Evolutionary conservation across 164 flowering plant genomes (phyloP).

Genomic region (Malania oleifera): DNA sequence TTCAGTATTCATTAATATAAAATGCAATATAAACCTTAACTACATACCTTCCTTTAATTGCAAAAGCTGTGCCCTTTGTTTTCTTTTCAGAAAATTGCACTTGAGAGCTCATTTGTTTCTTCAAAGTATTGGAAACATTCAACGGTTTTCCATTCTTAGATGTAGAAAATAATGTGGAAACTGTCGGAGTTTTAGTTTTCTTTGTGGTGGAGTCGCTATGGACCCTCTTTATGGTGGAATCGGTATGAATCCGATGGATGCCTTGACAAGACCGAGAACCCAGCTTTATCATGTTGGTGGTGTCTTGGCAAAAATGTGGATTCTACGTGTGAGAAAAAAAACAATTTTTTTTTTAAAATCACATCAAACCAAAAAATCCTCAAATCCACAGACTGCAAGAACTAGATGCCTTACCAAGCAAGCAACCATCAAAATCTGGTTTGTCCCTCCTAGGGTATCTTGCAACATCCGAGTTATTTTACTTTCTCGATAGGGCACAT

Average conservation of each 20-base stretch:
- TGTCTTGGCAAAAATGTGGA: slow-evolving; percentile 57
- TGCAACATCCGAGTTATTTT: slow-evolving; percentile 63
- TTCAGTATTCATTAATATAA: neutral
- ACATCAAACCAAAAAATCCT: neutral
- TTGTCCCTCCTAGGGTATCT: slow-evolving; percentile 56
- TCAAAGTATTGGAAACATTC: slow-evolving; percentile 22
- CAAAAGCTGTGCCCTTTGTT: slow-evolving; percentile 3
- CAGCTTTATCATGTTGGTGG: slow-evolving; percentile 37
- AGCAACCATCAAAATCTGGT: slow-evolving; percentile 39
- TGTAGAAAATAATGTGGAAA: slow-evolving; percentile 16
- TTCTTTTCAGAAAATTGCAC: slow-evolving; percentile 23
- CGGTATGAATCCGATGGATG: slow-evolving; percentile 12
- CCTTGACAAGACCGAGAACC: slow-evolving; percentile 49
- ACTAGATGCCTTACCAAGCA: slow-evolving; percentile 69
- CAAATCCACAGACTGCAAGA: neutral
- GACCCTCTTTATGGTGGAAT: no score
- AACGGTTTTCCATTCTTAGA: slow-evolving; percentile 11
- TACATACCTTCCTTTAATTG: slow-evolving; percentile 30
- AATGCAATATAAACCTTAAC: neutral
- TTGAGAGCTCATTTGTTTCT: slow-evolving; percentile 22
- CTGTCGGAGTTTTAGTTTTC: slow-evolving; percentile 26
- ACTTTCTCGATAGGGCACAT: slow-evolving; percentile 70
- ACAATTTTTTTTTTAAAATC: neutral
- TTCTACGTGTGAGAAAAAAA: slow-evolving; percentile 29
- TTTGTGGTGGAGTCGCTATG: no score